Evolutionary conservation across 805 yeast genomes (phyloP).

Genomic region (Danielia reshetovae): DNA sequence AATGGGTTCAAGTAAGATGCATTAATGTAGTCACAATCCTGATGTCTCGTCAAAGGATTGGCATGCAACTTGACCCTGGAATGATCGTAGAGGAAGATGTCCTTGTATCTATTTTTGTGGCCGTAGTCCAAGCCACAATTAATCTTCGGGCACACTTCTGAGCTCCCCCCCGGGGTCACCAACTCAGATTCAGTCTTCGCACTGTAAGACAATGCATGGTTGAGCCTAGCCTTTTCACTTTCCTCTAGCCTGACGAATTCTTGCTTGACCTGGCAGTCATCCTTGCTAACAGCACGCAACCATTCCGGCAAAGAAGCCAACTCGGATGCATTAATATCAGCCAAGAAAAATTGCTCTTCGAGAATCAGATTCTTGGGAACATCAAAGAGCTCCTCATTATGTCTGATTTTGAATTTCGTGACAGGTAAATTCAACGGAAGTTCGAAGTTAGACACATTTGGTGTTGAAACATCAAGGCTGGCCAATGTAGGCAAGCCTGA

Average conservation of each 20-base stretch:
- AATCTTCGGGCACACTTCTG: constrained; percentile 37
- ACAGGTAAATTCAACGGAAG: constrained; percentile 41
- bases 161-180: constrained; percentile 15
- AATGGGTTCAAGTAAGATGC: constrained; percentile 62
- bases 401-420: constrained; percentile 39
- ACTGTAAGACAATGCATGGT: constrained; percentile 17
- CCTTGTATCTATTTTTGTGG: constrained; percentile 19
- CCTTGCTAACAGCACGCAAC: constrained; percentile 9
- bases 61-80: constrained; percentile 18
- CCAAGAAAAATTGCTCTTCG: constrained; percentile 7
- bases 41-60: constrained; percentile 8
- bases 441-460: constrained; percentile 48
- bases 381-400: constrained; percentile 48
- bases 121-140: constrained; percentile 38
- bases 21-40: constrained; percentile 64
- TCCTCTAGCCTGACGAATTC: constrained; percentile 65
- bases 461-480: constrained; percentile 20
- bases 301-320: constrained; percentile 12
- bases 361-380: not conserved
- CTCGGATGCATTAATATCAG: constrained; percentile 7
- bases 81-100: constrained; percentile 18
- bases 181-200: constrained; percentile 4
- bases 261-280: constrained; percentile 16
- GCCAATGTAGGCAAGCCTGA: constrained; percentile 2
- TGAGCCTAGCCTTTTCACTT: constrained; percentile 64